Evolutionary conservation across 441 rosid species (phyloP), one percentile per base, ranked within the genome.

Genomic region (Kokia cookei): DNA sequence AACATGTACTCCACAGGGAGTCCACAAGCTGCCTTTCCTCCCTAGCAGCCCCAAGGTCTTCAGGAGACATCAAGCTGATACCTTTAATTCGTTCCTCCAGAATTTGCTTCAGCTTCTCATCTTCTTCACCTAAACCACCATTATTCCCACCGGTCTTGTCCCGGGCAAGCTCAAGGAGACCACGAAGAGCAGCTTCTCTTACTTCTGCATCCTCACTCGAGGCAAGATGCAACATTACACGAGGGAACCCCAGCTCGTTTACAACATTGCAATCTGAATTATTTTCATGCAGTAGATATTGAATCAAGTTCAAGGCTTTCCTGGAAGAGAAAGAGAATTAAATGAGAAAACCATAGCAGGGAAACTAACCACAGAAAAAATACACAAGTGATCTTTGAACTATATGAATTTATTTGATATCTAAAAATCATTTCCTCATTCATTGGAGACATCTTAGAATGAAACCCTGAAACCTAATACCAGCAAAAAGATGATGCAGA

Each of bases 1-100:
- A 93, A 79, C 86, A 89, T 66, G 87, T 73, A 35, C 69, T 84
- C 97, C 97, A 93, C 22, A 96, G 84, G 14, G 87, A 84, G 69
- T 96, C 98, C 35, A 96, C 86, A 3, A 96, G 90, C 3, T 83
- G 97, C 80, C 98, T 87, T 84, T 96, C 98, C 80, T 93, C 99
- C 75, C 81, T 88, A 27, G 86, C 89, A 13, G 96, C 93, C 69
- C 77, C 90, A 0, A 96, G 94, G 77, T 93, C 99, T 53, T 92
- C 98, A 0, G 85, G 65, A 35, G 97, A 87, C 99, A 93, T 92
- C 71, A 51, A 62, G 81, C 87, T 86, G 72, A 93, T 89, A 43
- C 82, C 80, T 64, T 82, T 78, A 4, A 96, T 87, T 14, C 91
- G 81, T 58, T 93, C 97, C 82, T 86, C 88, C 2, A 96, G 94